Evolutionary conservation across 129 eudicot species (phyloP).

Genomic region (Flaveria robusta): DNA sequence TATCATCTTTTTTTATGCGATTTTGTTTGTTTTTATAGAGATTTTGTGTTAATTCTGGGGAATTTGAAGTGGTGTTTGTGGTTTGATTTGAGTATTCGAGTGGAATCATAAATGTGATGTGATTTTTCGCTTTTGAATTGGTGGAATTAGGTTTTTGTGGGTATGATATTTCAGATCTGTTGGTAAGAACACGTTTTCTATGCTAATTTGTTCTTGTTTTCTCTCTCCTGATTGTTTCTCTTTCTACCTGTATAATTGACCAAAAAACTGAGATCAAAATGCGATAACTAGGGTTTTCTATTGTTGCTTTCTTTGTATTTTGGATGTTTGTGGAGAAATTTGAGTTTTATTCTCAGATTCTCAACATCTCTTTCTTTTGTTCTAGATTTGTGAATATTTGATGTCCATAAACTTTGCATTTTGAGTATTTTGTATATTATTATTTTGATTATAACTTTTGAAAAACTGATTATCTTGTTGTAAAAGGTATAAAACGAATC

Average conservation of each 20-base stretch:
- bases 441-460: neutral
- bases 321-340: constrained; percentile 22
- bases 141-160: constrained; percentile 19
- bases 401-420: neutral
- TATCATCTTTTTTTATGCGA: constrained; percentile 8
- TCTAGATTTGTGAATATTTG: constrained; percentile 11
- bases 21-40: neutral
- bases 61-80: constrained; percentile 9
- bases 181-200: constrained; percentile 23
- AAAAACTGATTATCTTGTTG: constrained; percentile 11
- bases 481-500: constrained; percentile 1
- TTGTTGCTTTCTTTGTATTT: constrained; percentile 5
- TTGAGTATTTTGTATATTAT: neutral
- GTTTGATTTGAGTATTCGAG: constrained; percentile 15
- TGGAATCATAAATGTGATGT: constrained; percentile 10
- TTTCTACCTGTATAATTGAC: neutral
- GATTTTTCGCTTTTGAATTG: constrained; percentile 1
- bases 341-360: constrained; percentile 20
- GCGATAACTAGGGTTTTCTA: constrained; percentile 33
- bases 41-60: neutral
- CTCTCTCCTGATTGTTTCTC: neutral
- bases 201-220: constrained; percentile 16
- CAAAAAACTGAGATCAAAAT: neutral
- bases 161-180: constrained; percentile 49
- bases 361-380: neutral